Base-by-base conservation (phyloP, 176 grass and related monocot species). In the Musa itinerans region DNA sequence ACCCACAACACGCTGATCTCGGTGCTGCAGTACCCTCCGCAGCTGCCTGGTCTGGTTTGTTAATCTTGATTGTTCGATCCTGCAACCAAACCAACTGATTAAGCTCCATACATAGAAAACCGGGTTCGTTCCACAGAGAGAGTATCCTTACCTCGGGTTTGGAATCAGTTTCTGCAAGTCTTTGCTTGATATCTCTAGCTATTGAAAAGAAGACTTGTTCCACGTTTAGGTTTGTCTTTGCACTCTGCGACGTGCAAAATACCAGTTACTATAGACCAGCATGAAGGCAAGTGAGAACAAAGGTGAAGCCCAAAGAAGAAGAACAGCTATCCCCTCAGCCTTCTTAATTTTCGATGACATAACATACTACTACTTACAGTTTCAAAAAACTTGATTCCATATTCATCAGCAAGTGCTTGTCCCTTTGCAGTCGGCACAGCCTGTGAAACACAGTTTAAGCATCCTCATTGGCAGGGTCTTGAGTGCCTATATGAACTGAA, bases 111-210 rank as follows among this genome's bases (percentile, higher is more conserved):
- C 9, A 16, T 9, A 64, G 20, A 53, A 1, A 25, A 11, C 9
- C 13, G 22, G 10, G 10, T 1, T 26, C 26, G 24, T 29, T n/a
- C 20, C 17, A 10, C 11, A n/a, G 0, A 25, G 0, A 6, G 48
- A 70, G 6, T 53, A 63, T 15, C 4, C 1, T 9, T 23, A 77
- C 75, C 75, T 77, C 75, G 17, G 75, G 11, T 26, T 77, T 77
- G 49, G 5, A 26, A 77, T 77, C 75, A 10, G 75, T 53, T 77
- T 77, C 75, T 50, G 75, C 57, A 9, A 77, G 75, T 52, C 75
- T 77, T 65, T 77, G 75, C 58, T 77, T 77, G 48, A 77, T 77
- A 52, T 77, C 75, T 77, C 75, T 77, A 51, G 75, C 75, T 65
- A 77, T 77, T 52, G 75, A 77, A 65, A 77, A 77, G 59, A 77